Evolutionary conservation across 768 basidiomycete genomes (phyloP), one percentile per base, ranked within the genome.

Genomic region (Panaeolus papilionaceus): DNA sequence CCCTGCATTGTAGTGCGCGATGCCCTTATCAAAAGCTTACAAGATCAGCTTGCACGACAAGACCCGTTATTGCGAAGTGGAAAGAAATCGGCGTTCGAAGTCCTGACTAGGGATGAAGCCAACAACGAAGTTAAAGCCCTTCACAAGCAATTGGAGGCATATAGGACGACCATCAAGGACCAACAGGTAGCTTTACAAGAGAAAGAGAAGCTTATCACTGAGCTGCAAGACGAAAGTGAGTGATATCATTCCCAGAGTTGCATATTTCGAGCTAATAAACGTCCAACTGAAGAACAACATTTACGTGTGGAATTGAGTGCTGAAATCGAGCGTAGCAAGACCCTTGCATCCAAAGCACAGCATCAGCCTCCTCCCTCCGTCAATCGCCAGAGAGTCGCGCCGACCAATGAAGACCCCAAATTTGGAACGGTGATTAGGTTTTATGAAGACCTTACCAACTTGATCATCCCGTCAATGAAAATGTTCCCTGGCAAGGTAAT

Each of bases 361-460:
- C 83, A 82, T 20, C 81, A 81, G 51, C 75, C 76, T 4, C 81
- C 84, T 6, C 80, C 84, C 18, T 77, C 83, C 23, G 78, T 79
- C 23, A 63, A 72, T 23, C 79, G 80, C 62, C 69, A 78, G 63
- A 71, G 68, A 33, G 72, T 80, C 1, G 71, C 82, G 18, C 79
- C 80, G 23, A 65, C 76, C 0, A 69, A 64, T 54, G 83, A 87
- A 26, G 88, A 90, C 69, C 86, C 87, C 5, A 89, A 89, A 74
- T 84, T 87, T 70, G 79, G 81, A 3, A 81, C 84, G 72, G 84
- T 90, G 49, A 84, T 95, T 71, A 83, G 83, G 63, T 86, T 96
- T 68, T 97, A 97, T 75, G 94, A 96, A 76, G 94, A 96, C 72
- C 77, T 94, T 70, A 94, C 93, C 1, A 93, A 95, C 71, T 79